phyloP scores from a whole-genome alignment of 1,284 basidiomycete genomes.

The Lignosus rhinocerotis region DNA sequence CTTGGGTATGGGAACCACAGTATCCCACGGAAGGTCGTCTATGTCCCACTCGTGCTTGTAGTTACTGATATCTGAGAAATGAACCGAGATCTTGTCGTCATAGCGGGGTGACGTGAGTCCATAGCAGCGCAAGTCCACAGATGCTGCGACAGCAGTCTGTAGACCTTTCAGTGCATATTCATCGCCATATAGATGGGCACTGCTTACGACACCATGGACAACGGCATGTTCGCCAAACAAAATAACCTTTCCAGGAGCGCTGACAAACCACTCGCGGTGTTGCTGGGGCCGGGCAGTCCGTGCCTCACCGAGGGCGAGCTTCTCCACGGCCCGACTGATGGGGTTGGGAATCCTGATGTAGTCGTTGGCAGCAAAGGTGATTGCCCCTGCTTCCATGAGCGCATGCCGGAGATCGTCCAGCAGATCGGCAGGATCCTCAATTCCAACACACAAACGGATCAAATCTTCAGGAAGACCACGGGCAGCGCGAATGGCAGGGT shows the following conservation, averaged over 20 bases:
- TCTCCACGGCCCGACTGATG: conserved; percentile 67
- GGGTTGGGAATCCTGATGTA: conserved; percentile 51
- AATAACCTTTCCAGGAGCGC: conserved; percentile 97
- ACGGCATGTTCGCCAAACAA: conserved; percentile 99
- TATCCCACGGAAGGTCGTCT: conserved; percentile 84
- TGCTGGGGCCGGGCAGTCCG: conserved; percentile 31
- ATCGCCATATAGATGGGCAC: not conserved
- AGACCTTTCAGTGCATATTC: not conserved
- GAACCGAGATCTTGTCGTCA: conserved; percentile 77
- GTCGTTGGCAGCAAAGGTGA: conserved; percentile 49
- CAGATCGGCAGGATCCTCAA: conserved; percentile 93
- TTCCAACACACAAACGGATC: conserved; percentile 97
- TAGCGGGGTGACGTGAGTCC: conserved; percentile 76
- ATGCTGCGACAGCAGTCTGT: conserved; percentile 92
- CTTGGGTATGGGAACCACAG: conserved; percentile 53
- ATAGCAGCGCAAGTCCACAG: conserved; percentile 95
- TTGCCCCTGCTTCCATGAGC: conserved; percentile 89
- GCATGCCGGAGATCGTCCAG: conserved; percentile 95
- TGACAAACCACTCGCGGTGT: conserved; percentile 81
- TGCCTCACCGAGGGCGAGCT: conserved; percentile 50
- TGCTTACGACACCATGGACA: conserved; percentile 91
- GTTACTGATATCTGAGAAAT: conserved; percentile 79
- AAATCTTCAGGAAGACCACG: conserved; percentile 97
- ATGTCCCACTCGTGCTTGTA: conserved; percentile 85
- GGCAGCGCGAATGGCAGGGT: conserved; percentile 88